Evolutionary conservation across 73 alveolate species (phyloP).

Genomic region (Stentor roeselii): DNA sequence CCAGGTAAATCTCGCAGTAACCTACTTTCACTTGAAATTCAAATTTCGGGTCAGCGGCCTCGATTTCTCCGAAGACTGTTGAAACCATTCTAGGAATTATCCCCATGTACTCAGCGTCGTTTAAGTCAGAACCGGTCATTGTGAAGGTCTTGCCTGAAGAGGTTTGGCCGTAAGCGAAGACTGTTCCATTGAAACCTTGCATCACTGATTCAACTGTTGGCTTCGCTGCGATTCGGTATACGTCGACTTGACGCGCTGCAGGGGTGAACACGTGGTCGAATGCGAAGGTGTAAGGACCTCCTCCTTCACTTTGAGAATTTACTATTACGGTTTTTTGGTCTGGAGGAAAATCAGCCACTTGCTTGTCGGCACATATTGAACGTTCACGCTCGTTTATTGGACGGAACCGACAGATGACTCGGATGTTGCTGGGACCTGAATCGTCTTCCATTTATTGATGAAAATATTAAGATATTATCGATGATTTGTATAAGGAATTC

Average conservation of each 20-base stretch:
- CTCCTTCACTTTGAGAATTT: neutral
- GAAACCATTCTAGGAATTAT: slow-evolving; percentile 86
- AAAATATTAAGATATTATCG: too few species aligned
- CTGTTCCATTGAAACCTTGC: slow-evolving; percentile 95
- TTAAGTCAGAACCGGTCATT: slow-evolving; percentile 82
- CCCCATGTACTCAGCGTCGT: slow-evolving; percentile 59
- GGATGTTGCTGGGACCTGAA: neutral
- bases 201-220: slow-evolving; percentile 87
- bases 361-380: neutral
- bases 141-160: slow-evolving; percentile 96
- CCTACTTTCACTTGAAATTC: slow-evolving; percentile 84
- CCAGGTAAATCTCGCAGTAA: slow-evolving; percentile 87
- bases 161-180: slow-evolving; percentile 97
- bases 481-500: too few species aligned
- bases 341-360: neutral
- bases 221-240: slow-evolving; percentile 63
- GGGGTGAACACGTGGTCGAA: slow-evolving; percentile 58
- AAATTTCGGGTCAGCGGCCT: slow-evolving; percentile 58
- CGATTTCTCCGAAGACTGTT: slow-evolving; percentile 63
- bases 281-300: slow-evolving; percentile 27
- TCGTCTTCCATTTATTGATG: neutral
- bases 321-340: slow-evolving; percentile 13
- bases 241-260: slow-evolving; percentile 42
- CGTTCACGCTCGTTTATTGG: slow-evolving; percentile 5
- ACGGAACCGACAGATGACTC: slow-evolving; percentile 8